Conservation (phyloP, 2,329 filamentous ascomycete genomes). For the Calonectria pteridis region DNA sequence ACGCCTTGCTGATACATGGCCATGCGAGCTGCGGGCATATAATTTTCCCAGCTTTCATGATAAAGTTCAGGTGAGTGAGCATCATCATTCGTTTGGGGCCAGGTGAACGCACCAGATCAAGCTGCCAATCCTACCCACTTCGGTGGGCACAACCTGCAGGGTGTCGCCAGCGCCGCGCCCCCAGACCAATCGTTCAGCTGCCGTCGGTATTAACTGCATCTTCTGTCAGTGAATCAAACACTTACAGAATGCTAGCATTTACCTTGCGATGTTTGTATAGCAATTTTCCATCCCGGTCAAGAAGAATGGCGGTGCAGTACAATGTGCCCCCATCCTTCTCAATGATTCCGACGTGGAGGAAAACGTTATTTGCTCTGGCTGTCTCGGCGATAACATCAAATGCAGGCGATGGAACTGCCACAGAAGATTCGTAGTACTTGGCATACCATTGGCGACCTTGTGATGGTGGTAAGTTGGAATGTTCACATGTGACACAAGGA, state of each 20-base stretch:
- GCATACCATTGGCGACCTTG: constrained; percentile 1
- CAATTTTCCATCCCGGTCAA: background rate
- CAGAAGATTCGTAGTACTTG: background rate
- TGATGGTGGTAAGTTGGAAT: background rate
- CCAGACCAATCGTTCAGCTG: background rate
- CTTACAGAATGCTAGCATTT: background rate
- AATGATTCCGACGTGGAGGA: background rate
- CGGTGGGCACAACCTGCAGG: background rate
- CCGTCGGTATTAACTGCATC: background rate
- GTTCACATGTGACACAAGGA: too few species aligned
- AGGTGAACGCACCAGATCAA: background rate
- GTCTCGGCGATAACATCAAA: constrained; percentile 1
- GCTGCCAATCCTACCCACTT: background rate
- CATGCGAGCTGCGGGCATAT: constrained; percentile 1
- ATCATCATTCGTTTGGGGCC: too few species aligned
- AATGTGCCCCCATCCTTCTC: background rate
- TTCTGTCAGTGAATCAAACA: background rate
- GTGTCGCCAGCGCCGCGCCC: background rate
- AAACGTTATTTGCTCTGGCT: background rate
- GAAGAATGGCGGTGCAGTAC: background rate
- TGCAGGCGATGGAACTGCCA: background rate
- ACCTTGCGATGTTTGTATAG: constrained; percentile 1
- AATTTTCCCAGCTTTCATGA: background rate
- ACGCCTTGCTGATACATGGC: constrained; percentile 5
- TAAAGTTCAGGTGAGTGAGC: background rate